Base-by-base conservation (phyloP, 352 stramenopile genomes). In the Phytopythium aichiense region DNA sequence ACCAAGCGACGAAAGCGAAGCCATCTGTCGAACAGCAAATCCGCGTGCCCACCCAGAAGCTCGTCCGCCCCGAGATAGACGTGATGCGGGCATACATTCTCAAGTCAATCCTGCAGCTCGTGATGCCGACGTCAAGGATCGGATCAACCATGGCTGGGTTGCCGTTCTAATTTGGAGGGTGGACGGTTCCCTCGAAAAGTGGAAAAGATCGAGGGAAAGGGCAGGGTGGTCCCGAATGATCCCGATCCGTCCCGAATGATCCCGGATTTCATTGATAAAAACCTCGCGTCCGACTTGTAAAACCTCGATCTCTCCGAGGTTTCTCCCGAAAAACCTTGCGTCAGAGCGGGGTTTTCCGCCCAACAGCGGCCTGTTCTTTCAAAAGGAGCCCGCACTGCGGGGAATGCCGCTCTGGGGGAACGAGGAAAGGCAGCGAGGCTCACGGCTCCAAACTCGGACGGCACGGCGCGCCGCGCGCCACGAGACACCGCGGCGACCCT, bases 361-460 rank as follows among this genome's bases (percentile, higher is more conserved):
- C 22, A 20, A 20, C 11, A 25, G 46, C 11, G 22, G 45, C 18
- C 45, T n/a, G 20, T 52, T 52, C 46, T 52, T 54, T 38, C 16
- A 16, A 38, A 38, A 12, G 35, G 35, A 40, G 35, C 7, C 42
- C 20, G 13, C 12, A 35, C 28, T 54, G 48, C 48, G 48, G 48
- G 48, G 48, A 54, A 54, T 54, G 48, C 48, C 48, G 25, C 48
- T 23, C 25, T 33, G 48, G 4, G 28, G 25, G 48, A 54, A 54
- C 48, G 37, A 54, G 48, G 25, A 54, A 54, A 54, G 48, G 48
- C 48, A 54, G 48, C 6, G 33, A 53, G 3, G 46, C 46, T 25
- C 42, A 7, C 18, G 23, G 22, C 45, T n/a, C 28, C 15, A 15
- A 13, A 22, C 12, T 28, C 16, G 4, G 48, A 54, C 48, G 25